These are phyloP conservation scores for Dioscorea cayenensis DNA, from an alignment of 116 monocot species.

Conservation along the genomic window DNA sequence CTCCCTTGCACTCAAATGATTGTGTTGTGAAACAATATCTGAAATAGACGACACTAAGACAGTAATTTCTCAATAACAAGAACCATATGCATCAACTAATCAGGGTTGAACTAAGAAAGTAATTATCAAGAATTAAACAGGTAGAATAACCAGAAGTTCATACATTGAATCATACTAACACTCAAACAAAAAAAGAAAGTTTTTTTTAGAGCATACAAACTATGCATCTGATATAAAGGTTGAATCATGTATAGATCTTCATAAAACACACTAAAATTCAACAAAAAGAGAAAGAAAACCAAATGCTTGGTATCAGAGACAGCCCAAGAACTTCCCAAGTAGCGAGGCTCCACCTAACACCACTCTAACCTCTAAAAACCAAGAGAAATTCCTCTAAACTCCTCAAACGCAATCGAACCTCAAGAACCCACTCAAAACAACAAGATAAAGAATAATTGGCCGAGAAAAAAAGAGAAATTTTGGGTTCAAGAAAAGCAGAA, in stretches of 20 bases:
- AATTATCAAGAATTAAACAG: no score
- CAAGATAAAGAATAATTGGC: neutral
- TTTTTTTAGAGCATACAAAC: no score
- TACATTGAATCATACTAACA: no score
- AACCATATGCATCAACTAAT: no score
- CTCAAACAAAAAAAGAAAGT: no score
- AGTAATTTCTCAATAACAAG: neutral
- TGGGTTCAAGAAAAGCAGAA: no score
- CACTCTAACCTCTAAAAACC: neutral
- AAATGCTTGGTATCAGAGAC: neutral
- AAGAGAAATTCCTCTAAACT: neutral
- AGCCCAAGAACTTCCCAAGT: neutral
- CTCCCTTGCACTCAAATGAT: conserved; percentile 29
- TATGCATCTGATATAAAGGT: no score
- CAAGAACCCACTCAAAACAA: neutral
- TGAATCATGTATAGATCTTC: no score
- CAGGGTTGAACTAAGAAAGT: no score
- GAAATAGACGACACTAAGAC: neutral
- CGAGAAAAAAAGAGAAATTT: neutral
- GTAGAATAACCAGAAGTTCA: no score
- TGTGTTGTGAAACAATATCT: conserved; percentile 45
- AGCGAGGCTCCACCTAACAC: no score
- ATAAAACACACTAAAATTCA: no score
- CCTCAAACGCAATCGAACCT: neutral
- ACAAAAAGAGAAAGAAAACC: neutral